A percentile compares a stretch with the other conserved stretches of the same genome.
phyloP scores from a whole-genome alignment of 2,329 filamentous ascomycete species.

The Zymoseptoria pseudotritici region DNA sequence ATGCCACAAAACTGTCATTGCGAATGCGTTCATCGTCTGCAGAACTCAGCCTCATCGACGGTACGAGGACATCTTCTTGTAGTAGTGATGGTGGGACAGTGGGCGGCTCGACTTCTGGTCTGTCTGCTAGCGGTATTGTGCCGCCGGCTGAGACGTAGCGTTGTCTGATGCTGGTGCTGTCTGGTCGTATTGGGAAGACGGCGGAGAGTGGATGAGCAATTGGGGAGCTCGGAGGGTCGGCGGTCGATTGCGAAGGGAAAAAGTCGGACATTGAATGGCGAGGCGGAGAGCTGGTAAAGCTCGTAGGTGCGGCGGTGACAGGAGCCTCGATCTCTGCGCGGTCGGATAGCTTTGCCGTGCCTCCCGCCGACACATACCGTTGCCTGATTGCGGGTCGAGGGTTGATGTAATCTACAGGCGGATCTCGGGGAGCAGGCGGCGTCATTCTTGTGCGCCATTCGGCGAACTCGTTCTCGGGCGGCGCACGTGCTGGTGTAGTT shows the following conservation, averaged over 20 bases:
- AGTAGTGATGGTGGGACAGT: background rate
- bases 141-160: background rate
- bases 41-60: background rate
- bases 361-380: slow-evolving; percentile 25
- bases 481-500: background rate
- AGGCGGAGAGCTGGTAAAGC: background rate
- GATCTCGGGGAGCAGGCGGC: background rate
- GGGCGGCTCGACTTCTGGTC: background rate
- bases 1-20: background rate
- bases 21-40: background rate
- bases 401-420: slow-evolving; percentile 14
- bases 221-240: background rate
- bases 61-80: background rate
- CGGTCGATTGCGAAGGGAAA: background rate
- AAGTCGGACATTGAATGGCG: background rate
- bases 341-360: slow-evolving; percentile 16
- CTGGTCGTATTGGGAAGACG: background rate
- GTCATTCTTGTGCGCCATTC: background rate
- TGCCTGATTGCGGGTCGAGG: slow-evolving; percentile 16
- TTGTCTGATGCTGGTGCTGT: background rate
- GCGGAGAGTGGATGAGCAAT: background rate
- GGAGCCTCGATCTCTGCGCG: slow-evolving; percentile 16
- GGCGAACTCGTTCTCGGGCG: background rate
- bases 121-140: background rate
- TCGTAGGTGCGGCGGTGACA: slow-evolving; percentile 1